Evolutionary conservation across 2,329 filamentous ascomycete genomes (phyloP), one percentile per base, ranked within the genome.

Genomic region (Lachnellula hyalina): DNA sequence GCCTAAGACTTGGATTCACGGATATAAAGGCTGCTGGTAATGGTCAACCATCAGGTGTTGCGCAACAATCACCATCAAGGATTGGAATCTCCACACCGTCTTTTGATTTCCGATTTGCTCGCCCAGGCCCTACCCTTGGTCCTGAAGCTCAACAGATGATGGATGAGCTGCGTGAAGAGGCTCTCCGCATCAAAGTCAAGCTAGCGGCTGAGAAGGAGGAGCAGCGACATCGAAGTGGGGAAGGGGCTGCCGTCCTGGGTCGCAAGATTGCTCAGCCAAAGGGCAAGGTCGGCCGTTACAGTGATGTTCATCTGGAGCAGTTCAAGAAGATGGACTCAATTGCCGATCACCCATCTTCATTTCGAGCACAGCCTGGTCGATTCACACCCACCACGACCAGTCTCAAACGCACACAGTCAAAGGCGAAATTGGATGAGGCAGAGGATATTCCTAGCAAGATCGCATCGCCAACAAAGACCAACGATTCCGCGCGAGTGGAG

Each of bases 281-380:
- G 73, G 85, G 89, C 63, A 92, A 86, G 69, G 80, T 83, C 49
- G 77, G 85, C 48, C 86, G 93, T 46, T 97, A 86, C 73, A 96
- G 90, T 68, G 86, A 90, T 59, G 85, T 83, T 38, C 93, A 97
- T 70, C 87, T 89, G 82, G 84, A 86, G 49, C 83, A 93, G 67
- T 96, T 97, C 75, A 90, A 90, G 73, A 97, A 96, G 77, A 96
- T 97, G 93, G 91, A 96, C 69, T 96, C 92, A 2, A 96, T 97
- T 67, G 89, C 84, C 44, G 86, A 86, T 59, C 92, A 96, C 69
- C 79, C 90, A 8, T 96, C 92, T 11, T 82, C 86, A 15, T 94
- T 86, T 74, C 80, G 89, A 58, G 79, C 80, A 21, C 77, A 81
- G 56, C 72, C 77, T 4, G 77, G 71, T 36, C 77, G 79, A 8